Percentiles rank a stretch among this genome's conserved stretches.
Evolutionary conservation across 1,284 basidiomycete species (phyloP).

Genomic region (Pascua sp.): DNA sequence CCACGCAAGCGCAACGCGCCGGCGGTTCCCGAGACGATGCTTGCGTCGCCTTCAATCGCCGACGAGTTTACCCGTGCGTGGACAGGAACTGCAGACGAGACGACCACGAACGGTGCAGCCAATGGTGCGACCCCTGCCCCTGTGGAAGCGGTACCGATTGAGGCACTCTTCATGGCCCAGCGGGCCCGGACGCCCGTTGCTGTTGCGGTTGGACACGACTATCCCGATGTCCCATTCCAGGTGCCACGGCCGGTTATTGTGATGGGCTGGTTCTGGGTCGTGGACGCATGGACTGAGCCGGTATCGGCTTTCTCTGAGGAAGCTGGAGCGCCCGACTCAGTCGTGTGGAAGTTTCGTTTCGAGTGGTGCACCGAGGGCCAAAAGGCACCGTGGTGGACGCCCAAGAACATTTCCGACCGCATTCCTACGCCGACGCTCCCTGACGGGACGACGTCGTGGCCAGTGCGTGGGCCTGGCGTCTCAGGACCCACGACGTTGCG

Average conservation of each 20-base stretch:
- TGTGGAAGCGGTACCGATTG: constrained; percentile 17
- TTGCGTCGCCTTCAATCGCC: too few relatives aligned
- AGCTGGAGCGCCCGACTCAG: neutral
- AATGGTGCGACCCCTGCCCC: constrained; percentile 5
- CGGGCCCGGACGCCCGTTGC: constrained; percentile 38
- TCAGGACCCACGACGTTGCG: constrained; percentile 18
- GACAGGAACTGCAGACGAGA: too few relatives aligned
- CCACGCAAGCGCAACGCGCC: neutral
- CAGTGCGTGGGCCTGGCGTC: constrained; percentile 15
- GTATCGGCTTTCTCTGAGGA: constrained; percentile 3
- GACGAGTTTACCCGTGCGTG: too few relatives aligned
- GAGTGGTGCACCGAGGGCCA: constrained; percentile 37
- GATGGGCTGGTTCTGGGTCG: constrained; percentile 48
- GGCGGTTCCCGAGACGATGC: too few relatives aligned
- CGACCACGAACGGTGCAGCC: neutral
- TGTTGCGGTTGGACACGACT: constrained; percentile 39
- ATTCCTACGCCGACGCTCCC: constrained; percentile 1
- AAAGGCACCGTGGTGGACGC: constrained; percentile 37
- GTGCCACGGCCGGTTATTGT: constrained; percentile 36
- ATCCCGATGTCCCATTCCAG: constrained; percentile 33
- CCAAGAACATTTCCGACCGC: constrained; percentile 2
- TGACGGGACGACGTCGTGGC: constrained; percentile 4
- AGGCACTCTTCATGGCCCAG: constrained; percentile 37
- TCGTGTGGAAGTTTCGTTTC: constrained; percentile 43
- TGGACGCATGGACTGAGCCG: constrained; percentile 47